A percentile compares a stretch with the other conserved stretches of the same genome.
These are phyloP conservation scores for Fomes fomentarius DNA, from an alignment of 1,284 basidiomycete genomes.

Conservation along the genomic window DNA sequence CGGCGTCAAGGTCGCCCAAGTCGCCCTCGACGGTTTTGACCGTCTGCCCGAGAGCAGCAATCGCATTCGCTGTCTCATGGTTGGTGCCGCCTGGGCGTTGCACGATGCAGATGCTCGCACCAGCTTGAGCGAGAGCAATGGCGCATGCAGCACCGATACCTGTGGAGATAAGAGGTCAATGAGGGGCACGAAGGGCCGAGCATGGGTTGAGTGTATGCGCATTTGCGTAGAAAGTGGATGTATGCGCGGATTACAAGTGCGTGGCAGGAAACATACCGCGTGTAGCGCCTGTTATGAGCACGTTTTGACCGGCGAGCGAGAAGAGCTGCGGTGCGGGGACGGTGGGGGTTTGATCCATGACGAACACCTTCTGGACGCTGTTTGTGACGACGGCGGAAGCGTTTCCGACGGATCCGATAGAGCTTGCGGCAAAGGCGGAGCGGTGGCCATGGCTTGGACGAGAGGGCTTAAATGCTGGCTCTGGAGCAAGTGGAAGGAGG, in stretches of 20 bases:
- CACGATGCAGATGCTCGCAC: constrained; percentile 82
- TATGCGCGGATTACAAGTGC: constrained; percentile 18
- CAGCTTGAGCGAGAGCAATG: constrained; percentile 75
- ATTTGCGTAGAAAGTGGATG: constrained; percentile 22
- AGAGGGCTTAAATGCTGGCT: constrained; percentile 11
- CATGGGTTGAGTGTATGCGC: constrained; percentile 22
- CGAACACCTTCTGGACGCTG: constrained; percentile 2
- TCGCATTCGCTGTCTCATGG: constrained; percentile 57
- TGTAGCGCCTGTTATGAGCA: constrained; percentile 73
- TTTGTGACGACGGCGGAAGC: background rate
- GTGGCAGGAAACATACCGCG: constrained; percentile 32
- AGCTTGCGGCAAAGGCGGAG: constrained; percentile 4
- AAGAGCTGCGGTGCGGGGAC: constrained; percentile 58
- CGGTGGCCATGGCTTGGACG: constrained; percentile 9
- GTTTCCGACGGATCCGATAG: constrained; percentile 10
- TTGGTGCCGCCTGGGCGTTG: constrained; percentile 60
- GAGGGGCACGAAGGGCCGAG: constrained; percentile 6
- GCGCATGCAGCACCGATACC: constrained; percentile 79
- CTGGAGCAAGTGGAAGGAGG: background rate
- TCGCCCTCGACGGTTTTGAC: constrained; percentile 74
- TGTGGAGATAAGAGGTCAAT: constrained; percentile 34
- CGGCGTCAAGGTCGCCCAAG: constrained; percentile 67
- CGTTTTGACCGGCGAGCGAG: constrained; percentile 59
- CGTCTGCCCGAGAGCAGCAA: constrained; percentile 47
- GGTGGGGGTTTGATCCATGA: constrained; percentile 48